Conservation (phyloP, 2,329 filamentous ascomycete genomes). For the Alternaria burnsii region DNA sequence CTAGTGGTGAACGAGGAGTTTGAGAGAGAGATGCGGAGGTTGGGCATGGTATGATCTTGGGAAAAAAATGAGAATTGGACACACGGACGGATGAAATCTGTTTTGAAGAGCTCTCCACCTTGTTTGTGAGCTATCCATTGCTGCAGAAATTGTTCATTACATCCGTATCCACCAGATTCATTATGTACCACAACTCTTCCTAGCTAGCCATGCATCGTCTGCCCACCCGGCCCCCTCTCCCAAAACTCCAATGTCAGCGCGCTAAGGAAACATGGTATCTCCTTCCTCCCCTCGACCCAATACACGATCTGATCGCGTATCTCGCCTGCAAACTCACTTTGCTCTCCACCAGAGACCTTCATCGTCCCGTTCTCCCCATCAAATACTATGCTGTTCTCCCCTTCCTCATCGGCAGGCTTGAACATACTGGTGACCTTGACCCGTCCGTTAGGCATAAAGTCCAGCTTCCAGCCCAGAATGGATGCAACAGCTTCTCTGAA, state of each 20-base stretch:
- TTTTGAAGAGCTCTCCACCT: too few species aligned
- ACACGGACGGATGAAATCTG: not conserved
- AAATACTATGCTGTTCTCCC: conserved; percentile 73
- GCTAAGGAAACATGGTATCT: conserved; percentile 91
- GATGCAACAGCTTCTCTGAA: conserved; percentile 95
- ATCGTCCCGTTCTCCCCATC: conserved; percentile 95
- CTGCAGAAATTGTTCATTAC: not conserved
- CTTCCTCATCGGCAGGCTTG: conserved; percentile 72
- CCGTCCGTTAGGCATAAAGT: conserved; percentile 96
- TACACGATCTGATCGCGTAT: conserved; percentile 90
- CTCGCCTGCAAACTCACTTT: conserved; percentile 83
- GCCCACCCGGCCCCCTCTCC: conserved; percentile 64
- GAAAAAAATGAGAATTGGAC: not conserved
- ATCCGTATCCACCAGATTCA: not conserved
- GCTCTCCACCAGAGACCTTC: conserved; percentile 93
- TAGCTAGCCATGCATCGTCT: conserved; percentile 30
- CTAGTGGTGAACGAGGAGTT: conserved; percentile 14
- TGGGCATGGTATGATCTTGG: conserved; percentile 29
- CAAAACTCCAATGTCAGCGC: conserved; percentile 94
- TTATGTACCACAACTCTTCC: not conserved
- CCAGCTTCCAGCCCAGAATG: conserved; percentile 91
- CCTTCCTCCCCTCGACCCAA: conserved; percentile 93
- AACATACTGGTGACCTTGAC: conserved; percentile 90
- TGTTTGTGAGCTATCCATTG: not conserved
- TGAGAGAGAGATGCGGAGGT: conserved; percentile 36